Evolutionary conservation across 257 asterid species (phyloP), one percentile per base, ranked within the genome.

Genomic region (Leptodermis oblonga): DNA sequence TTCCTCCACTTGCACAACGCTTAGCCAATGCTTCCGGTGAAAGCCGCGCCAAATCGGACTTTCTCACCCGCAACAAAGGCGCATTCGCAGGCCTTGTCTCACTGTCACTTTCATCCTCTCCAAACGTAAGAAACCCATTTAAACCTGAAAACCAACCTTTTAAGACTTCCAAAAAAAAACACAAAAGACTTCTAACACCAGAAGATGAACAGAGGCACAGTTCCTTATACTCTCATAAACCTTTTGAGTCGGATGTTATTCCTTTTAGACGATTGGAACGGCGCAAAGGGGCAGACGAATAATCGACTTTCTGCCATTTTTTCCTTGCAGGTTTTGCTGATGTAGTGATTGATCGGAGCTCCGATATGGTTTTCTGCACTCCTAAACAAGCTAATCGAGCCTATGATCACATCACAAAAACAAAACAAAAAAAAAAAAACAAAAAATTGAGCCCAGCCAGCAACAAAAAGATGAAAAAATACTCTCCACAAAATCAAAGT

Each of bases 371-470:
- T 55, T 87, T 84, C 7, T 72, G 82, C 23, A 90, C 82, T 61
- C 95, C 97, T 17, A 84, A 41, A 61, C 87, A 74, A 58, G 89
- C 88, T 62, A 87, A 74, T 75, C 95, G 78, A 26, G 88, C 89
- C 93, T 86, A 81, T 56, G 37, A 8, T 26, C 18, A 49, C 13
- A 43, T 46, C 28, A 26, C 3, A 62, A 36, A 3, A 34, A 34
- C 15, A n/a, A 51, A 20, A 22, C 3, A 0, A n/a, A n/a, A n/a
- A n/a, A n/a, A n/a, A n/a, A n/a, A n/a, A n/a, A n/a, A n/a, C n/a
- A n/a, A n/a, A n/a, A n/a, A 36, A 62, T 10, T 62, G 49, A 56
- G 49, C 34, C 60, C 46, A 58, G 23, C 33, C 25, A 22, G 31
- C 43, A 18, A 60, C 67, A 46, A 33, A 34, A 72, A 62, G 22